phyloP scores from a whole-genome alignment of 495 filamentous ascomycete genomes.

The Saxophila tyrrhenica region DNA sequence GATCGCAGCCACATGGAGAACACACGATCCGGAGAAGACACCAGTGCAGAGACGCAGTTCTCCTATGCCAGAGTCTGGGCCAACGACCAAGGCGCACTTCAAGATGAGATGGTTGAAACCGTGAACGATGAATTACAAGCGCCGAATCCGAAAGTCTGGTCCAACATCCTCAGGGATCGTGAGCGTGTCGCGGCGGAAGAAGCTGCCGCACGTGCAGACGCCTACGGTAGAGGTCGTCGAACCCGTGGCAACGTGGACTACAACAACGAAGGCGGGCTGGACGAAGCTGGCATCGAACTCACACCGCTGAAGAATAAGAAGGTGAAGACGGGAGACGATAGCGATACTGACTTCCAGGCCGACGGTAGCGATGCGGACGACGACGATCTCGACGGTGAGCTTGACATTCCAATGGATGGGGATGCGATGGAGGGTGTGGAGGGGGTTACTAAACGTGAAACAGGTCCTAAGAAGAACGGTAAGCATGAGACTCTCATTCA shows the following conservation, averaged over 20 bases:
- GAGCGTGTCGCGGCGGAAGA: constrained; percentile 64
- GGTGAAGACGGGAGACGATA: constrained; percentile 22
- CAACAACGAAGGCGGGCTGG: constrained; percentile 10
- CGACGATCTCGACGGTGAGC: neutral
- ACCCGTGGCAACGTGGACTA: constrained; percentile 35
- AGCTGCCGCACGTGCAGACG: constrained; percentile 49
- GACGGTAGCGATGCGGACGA: constrained; percentile 24
- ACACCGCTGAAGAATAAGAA: constrained; percentile 11
- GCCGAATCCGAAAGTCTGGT: constrained; percentile 64
- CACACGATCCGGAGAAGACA: constrained; percentile 44
- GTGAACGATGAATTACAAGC: constrained; percentile 36
- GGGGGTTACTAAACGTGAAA: constrained; percentile 17
- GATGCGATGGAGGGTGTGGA: neutral
- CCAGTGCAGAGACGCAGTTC: constrained; percentile 65
- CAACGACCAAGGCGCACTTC: constrained; percentile 58
- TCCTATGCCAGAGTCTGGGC: constrained; percentile 88
- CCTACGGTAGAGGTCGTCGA: constrained; percentile 73
- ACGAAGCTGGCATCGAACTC: constrained; percentile 11
- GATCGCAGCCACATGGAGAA: constrained; percentile 76
- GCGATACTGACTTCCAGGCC: constrained; percentile 44
- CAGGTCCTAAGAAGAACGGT: constrained; percentile 15
- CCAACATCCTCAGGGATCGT: constrained; percentile 71
- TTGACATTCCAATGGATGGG: neutral
- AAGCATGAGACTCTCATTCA: constrained; percentile 6
- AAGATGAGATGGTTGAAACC: constrained; percentile 42